Base-by-base conservation (phyloP, 306 rosid genomes). In the Prunus davidiana region DNA sequence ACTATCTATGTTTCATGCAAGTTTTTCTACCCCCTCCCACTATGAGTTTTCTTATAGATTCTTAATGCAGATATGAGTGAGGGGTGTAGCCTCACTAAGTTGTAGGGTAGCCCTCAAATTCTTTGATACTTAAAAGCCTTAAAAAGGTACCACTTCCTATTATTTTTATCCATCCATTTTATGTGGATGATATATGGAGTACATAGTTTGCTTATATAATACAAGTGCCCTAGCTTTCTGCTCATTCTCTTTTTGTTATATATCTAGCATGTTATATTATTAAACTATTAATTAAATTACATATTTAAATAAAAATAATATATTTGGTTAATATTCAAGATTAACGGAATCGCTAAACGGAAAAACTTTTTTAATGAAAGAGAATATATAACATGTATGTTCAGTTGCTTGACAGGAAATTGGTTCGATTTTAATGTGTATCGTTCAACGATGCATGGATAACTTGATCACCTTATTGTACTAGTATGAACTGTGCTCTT, bases 1-100 rank as follows among this genome's bases (percentile, higher is more conserved):
- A 0, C 0, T 34, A 34, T 5, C 0, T 0, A 0, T 6, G 0
- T 34, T 34, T 34, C 8, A 34, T 34, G 6, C 8, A 5, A 34
- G 2, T 34, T 34, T 34, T 34, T 34, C 41, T 30, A 4, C 32
- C 64, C 32, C 66, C 24, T 55, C 14, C 46, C 12, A 15, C 10
- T 22, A 12, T 34, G 27, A 27, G 43, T 51, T 75, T 18, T 24
- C 65, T 19, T 47, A 22, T 55, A 41, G 41, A 13, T 56, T 3
- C 38, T 55, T 41, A 24, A 3, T 72, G 24, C 15, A 15, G 22
- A 68, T 6, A 5, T 6, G 20, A 3, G 28, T 13, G 41, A 16
- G 57, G 0, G 3, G 49, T 24, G 32, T 68, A 13, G 57, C 18
- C 3, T 46, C 57, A 47, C 72, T 46, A 46, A 6, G 38, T 12